These are phyloP conservation scores for Paraconiothyrium sp. DNA, from an alignment of 2,329 filamentous ascomycete species.

Conservation along the genomic window DNA sequence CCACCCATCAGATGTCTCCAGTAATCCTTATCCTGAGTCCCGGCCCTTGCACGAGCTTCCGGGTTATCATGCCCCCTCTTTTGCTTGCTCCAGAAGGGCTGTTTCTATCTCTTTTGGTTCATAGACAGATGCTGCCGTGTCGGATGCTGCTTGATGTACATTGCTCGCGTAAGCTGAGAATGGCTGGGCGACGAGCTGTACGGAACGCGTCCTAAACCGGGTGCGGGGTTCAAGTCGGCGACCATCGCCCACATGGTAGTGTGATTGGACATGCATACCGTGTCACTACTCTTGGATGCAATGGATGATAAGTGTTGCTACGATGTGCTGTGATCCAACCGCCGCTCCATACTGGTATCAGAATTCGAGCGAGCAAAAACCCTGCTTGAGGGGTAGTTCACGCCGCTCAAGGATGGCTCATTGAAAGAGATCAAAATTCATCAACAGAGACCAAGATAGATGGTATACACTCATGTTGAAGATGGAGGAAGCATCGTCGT, in stretches of 20 bases:
- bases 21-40: not conserved
- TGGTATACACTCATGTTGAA: too few species aligned
- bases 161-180: constrained; percentile 12
- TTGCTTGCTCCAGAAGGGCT: not conserved
- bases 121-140: not conserved
- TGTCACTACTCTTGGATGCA: not conserved
- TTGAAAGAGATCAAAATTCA: too few species aligned
- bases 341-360: too few species aligned
- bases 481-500: too few species aligned
- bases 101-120: not conserved
- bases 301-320: not conserved
- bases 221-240: constrained; percentile 16
- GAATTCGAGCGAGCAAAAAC: too few species aligned
- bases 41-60: not conserved
- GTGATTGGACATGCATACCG: constrained; percentile 1
- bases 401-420: too few species aligned
- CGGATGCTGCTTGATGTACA: not conserved
- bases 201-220: constrained; percentile 8
- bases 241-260: not conserved
- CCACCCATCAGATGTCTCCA: not conserved
- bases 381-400: too few species aligned
- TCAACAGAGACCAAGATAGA: too few species aligned
- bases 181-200: not conserved
- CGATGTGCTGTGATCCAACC: too few species aligned
- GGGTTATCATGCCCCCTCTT: not conserved